A percentile compares a stretch with the other conserved stretches of the same genome.
Conservation (phyloP, 164 flowering plant species). For the Kingdonia uniflora region DNA sequence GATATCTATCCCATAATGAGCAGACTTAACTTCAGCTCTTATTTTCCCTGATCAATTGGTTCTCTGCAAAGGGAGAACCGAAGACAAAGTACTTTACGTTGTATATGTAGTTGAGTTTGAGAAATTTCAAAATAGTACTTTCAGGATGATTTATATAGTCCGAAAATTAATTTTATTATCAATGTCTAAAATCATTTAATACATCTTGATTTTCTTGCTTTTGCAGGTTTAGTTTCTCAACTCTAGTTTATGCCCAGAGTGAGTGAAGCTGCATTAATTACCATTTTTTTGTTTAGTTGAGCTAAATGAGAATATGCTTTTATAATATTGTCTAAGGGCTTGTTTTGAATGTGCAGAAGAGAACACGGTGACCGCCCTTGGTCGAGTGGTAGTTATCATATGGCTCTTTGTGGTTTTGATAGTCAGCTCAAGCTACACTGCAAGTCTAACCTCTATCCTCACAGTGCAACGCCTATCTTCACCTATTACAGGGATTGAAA, state of each 20-base stretch:
- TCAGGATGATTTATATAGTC: no score
- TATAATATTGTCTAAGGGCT: constrained; percentile 1
- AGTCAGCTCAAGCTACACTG: constrained; percentile 31
- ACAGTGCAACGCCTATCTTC: constrained; percentile 34
- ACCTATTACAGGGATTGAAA: constrained; percentile 38
- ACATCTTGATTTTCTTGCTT: constrained; percentile 5
- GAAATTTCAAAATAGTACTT: no score
- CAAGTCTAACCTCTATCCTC: constrained; percentile 35
- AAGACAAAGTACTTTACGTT: no score
- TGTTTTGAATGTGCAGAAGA: constrained; percentile 28
- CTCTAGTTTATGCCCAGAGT: constrained; percentile 62
- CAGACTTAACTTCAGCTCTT: no score
- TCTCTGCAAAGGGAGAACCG: no score
- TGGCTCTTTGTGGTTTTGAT: constrained; percentile 34
- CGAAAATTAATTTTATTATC: no score
- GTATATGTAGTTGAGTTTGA: no score
- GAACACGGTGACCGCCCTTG: constrained; percentile 22
- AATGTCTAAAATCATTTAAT: no score
- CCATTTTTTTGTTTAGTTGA: no score
- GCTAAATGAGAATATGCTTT: constrained; percentile 5
- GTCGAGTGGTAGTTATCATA: constrained; percentile 22
- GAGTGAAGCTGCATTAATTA: constrained; percentile 40
- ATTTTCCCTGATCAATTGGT: no score
- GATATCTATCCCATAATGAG: no score
- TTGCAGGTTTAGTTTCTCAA: constrained; percentile 82